Base-by-base conservation (phyloP, 306 rosid species). In the Betula pendula region DNA sequence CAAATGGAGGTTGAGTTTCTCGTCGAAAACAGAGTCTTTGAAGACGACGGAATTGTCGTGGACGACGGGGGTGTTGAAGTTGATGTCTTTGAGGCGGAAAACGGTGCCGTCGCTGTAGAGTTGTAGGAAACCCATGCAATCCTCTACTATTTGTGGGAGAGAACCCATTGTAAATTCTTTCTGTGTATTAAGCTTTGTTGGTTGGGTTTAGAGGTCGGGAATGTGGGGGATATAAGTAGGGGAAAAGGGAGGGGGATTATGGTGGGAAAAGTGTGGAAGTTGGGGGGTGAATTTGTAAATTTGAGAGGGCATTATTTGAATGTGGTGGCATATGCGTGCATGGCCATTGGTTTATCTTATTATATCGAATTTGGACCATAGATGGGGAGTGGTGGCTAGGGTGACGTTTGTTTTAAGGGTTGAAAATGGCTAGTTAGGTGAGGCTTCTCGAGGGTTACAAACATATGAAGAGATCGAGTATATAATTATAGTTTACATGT, bases 101-200 rank as follows among this genome's bases (percentile, higher is more conserved):
- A 94, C 33, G 78, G 93, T 74, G 47, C 98, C 98, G 66, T 94
- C 95, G 77, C 97, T 94, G 29, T 29, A 92, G 79, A 94, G 89
- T 72, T 92, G 86, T 71, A 94, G 90, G 77, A 90, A 78, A 12
- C 98, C 98, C 97, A 94, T 85, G 90, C 97, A 94, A 33, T 94
- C 98, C 74, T 94, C 98, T 16, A 90, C 88, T 31, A 94, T 63
- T 58, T 79, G 84, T 1, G 97, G 88, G 40, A 89, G 92, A 17
- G 97, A 92, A 77, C 89, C 93, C 98, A 94, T 91, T 8, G 6
- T n/a, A n/a, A n/a, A n/a, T 13, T 55, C 4, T 40, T 11, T 48
- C 27, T 60, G 19, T 47, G 29, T 4, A 6, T 2, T 22, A 50
- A 12, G 29, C 29, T 22, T 59, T 17, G 58, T 15, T 48, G 50